phyloP scores from a whole-genome alignment of 257 asterid species.

The Catharanthus roseus region DNA sequence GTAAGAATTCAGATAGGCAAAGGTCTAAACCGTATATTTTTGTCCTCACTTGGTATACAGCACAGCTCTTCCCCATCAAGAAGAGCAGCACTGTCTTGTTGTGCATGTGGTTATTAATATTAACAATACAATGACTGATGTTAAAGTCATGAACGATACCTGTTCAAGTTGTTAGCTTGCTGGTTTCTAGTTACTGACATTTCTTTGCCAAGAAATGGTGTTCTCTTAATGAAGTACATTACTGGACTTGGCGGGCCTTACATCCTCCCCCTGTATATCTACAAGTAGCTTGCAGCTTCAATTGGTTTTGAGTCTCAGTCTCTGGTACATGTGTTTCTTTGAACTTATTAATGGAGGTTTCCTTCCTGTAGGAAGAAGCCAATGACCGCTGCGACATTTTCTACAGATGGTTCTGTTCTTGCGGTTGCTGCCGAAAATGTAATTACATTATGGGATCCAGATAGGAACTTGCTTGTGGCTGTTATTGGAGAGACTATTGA shows the following conservation, averaged over 20 bases:
- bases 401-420: constrained; percentile 83
- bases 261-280: neutral
- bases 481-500: constrained; percentile 75
- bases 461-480: constrained; percentile 63
- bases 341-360: constrained; percentile 3
- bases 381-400: constrained; percentile 79
- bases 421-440: constrained; percentile 90
- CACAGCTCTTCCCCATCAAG: neutral
- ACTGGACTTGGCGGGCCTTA: neutral
- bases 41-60: neutral
- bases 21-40: neutral
- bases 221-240: neutral
- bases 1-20: neutral
- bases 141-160: neutral
- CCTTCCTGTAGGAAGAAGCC: constrained; percentile 65
- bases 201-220: neutral
- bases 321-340: neutral
- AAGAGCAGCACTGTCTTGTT: neutral
- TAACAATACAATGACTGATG: neutral
- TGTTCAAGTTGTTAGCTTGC: neutral
- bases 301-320: neutral
- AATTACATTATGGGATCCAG: constrained; percentile 94
- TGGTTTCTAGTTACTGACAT: neutral
- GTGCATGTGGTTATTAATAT: neutral
- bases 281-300: neutral